Evolutionary conservation across 805 yeast species (phyloP), one percentile per base, ranked within the genome.

Genomic region (Candida sithepensis): DNA sequence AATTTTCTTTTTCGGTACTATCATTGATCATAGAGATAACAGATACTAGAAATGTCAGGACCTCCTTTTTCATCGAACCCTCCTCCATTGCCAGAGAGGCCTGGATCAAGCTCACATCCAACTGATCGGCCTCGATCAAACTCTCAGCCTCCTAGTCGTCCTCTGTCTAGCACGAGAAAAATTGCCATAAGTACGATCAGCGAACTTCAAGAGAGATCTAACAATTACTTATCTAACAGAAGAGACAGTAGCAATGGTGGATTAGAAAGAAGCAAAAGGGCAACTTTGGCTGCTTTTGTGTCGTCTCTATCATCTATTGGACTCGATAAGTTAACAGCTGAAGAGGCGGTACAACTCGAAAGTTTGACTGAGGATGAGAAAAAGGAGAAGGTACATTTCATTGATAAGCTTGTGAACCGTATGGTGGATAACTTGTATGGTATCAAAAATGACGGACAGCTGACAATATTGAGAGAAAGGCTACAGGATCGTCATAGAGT

Each of bases 351-450:
- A 16, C 21, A 36, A 14, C 12, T 33, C 3, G 43, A 44, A 13
- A 34, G 13, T 33, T 16, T 51, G n/a, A 43, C 52, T 23, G 54
- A 61, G 34, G 53, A 57, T 14, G 62, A 57, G 21, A 43, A 41
- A 22, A 57, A 54, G 28, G 65, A 68, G 33, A 56, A 55, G 37
- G 68, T 66, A 18, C 86, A 81, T 56, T 84, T 84, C 57, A 67
- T 79, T 47, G 90, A 84, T 58, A 66, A 72, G 26, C 66, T 84
- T 43, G 65, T 84, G 47, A 85, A 80, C 52, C 73, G 72, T 53
- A 56, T 83, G 43, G 58, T 83, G 13, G 64, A 71, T n/a, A 73
- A 74, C 50, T 80, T 2, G 61, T 81, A 21, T 77, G 80, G 9
- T 70, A 66, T 71, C 21, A 83, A 75, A 33, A 69, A 73, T 39